Percentiles rank a stretch among this genome's conserved stretches.
phyloP scores from a whole-genome alignment of 257 asterid genomes.

The Catharanthus roseus region DNA sequence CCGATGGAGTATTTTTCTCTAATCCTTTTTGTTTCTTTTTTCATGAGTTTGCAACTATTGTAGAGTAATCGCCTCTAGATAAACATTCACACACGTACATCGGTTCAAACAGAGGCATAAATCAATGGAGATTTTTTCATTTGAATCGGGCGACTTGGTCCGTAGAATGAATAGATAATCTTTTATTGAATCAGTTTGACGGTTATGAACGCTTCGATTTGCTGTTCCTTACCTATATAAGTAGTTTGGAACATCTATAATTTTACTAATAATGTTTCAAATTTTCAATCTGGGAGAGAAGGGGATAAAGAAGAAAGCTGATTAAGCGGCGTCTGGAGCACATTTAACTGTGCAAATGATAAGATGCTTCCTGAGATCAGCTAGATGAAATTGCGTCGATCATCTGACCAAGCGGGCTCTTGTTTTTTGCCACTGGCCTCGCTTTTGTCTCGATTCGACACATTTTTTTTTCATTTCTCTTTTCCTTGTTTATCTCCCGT shows the following conservation, averaged over 20 bases:
- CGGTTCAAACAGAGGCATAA: neutral
- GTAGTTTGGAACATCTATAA: neutral
- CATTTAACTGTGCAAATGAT: constrained; percentile 7
- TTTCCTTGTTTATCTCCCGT: neutral
- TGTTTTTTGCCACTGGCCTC: constrained; percentile 4
- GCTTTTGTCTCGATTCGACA: constrained; percentile 35
- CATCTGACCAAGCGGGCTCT: constrained; percentile 29
- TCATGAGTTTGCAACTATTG: too few relatives aligned
- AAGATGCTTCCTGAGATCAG: constrained; percentile 30
- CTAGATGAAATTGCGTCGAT: constrained; percentile 16
- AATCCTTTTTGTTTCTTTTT: too few relatives aligned
- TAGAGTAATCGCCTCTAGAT: neutral
- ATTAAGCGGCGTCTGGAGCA: constrained; percentile 26
- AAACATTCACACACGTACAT: neutral
- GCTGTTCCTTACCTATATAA: too few relatives aligned
- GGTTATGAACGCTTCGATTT: too few relatives aligned
- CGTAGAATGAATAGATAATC: neutral
- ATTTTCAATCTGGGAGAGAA: neutral
- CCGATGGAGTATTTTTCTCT: too few relatives aligned
- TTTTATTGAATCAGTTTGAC: neutral
- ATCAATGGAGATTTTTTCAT: neutral
- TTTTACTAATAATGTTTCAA: too few relatives aligned
- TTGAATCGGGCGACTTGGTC: neutral
- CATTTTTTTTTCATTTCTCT: constrained; percentile 4
- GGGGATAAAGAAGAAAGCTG: constrained; percentile 7